Conservation (phyloP, 2,329 filamentous ascomycete species). For the Colletotrichum chrysophilum region DNA sequence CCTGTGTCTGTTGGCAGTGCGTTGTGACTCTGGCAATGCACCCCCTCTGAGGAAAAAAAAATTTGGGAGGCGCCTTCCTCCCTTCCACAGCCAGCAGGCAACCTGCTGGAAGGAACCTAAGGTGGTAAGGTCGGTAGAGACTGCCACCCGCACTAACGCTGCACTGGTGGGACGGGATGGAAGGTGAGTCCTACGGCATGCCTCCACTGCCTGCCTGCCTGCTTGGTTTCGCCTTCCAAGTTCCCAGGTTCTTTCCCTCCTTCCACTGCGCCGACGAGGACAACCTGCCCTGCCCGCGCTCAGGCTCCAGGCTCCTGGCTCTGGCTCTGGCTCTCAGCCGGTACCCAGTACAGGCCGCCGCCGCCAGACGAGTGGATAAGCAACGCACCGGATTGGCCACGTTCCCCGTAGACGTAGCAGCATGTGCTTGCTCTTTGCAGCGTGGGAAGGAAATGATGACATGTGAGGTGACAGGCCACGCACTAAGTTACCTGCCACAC, state of each 20-base stretch:
- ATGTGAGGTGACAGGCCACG: conserved; percentile 21
- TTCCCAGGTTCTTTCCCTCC: not conserved
- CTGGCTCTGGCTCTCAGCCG: conserved; percentile 1
- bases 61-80: conserved; percentile 6
- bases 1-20: conserved; percentile 4
- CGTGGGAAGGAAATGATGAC: conserved; percentile 17
- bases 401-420: not conserved
- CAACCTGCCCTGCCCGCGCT: not conserved
- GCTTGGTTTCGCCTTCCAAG: not conserved
- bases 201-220: not conserved
- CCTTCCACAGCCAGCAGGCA: not conserved
- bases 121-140: not conserved
- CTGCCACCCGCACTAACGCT: not conserved
- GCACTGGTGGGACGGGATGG: not conserved
- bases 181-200: not conserved
- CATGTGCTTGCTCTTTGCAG: conserved; percentile 17
- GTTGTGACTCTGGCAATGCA: not conserved
- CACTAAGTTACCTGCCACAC: not conserved
- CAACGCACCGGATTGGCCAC: conserved; percentile 18
- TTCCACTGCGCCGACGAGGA: not conserved
- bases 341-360: not conserved
- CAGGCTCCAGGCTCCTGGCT: conserved; percentile 9
- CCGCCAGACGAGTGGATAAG: conserved; percentile 1
- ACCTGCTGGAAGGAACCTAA: not conserved
- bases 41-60: not conserved